Evolutionary conservation across 805 yeast species (phyloP).

Genomic region (Wickerhamomyces chambardii): DNA sequence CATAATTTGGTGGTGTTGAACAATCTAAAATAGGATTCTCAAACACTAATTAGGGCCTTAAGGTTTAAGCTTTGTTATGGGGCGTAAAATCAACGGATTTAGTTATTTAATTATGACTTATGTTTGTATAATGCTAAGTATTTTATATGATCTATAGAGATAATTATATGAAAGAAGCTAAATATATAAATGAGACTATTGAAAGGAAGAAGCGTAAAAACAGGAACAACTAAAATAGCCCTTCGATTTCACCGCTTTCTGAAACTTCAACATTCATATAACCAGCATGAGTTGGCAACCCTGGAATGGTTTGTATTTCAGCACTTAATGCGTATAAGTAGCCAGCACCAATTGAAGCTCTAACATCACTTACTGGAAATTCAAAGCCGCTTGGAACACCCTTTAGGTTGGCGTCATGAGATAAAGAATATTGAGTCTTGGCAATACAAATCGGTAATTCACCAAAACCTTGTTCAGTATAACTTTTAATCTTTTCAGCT

Average conservation of each 20-base stretch:
- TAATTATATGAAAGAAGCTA: too few species aligned
- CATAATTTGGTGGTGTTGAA: too few species aligned
- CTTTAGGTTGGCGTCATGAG: slow-evolving; percentile 88
- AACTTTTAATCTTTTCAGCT: slow-evolving; percentile 67
- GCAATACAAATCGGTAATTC: slow-evolving; percentile 94
- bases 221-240: slow-evolving; percentile 59
- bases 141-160: too few species aligned
- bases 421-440: slow-evolving; percentile 92
- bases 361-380: slow-evolving; percentile 89
- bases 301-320: slow-evolving; percentile 96
- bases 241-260: slow-evolving; percentile 86
- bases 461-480: slow-evolving; percentile 82
- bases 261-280: slow-evolving; percentile 95
- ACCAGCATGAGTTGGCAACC: slow-evolving; percentile 92
- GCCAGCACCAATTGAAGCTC: slow-evolving; percentile 95
- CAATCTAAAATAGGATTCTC: too few species aligned
- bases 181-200: too few species aligned
- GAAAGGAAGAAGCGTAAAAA: too few species aligned
- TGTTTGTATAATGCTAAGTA: too few species aligned
- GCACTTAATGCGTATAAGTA: slow-evolving; percentile 95
- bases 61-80: too few species aligned
- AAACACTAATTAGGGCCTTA: too few species aligned
- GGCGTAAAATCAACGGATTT: too few species aligned
- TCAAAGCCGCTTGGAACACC: slow-evolving; percentile 94
- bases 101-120: too few species aligned